Evolutionary conservation across 768 basidiomycete genomes (phyloP).

Genomic region (Collybia nuda): DNA sequence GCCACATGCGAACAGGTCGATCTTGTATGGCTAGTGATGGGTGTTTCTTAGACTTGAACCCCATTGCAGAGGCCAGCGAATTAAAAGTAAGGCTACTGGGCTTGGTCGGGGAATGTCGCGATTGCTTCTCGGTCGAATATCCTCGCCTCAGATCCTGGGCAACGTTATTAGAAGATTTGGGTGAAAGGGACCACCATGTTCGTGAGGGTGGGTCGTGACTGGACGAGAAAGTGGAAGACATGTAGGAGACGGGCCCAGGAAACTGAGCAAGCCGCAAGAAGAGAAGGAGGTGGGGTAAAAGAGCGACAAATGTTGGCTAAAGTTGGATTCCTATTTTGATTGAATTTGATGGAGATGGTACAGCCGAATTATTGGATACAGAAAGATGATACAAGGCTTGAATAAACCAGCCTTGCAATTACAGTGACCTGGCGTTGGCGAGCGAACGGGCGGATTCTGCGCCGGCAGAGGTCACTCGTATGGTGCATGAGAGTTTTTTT

Average conservation of each 20-base stretch:
- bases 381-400: not conserved
- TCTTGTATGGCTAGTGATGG: conserved; percentile 53
- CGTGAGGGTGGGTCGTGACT: conserved; percentile 32
- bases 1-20: conserved; percentile 22
- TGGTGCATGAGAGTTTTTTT: conserved; percentile 13
- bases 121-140: conserved; percentile 27
- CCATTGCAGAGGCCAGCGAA: conserved; percentile 59
- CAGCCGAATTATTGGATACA: conserved; percentile 5
- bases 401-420: conserved; percentile 7
- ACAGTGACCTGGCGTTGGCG: not conserved
- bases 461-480: conserved; percentile 6
- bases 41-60: conserved; percentile 63
- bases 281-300: conserved; percentile 5
- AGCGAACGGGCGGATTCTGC: too few species aligned
- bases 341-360: conserved; percentile 10
- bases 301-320: conserved; percentile 15
- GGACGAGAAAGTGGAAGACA: conserved; percentile 32
- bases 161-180: conserved; percentile 19
- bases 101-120: conserved; percentile 17
- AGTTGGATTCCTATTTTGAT: too few species aligned
- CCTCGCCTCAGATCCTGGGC: conserved; percentile 28
- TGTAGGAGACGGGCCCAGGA: conserved; percentile 9
- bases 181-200: conserved; percentile 46
- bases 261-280: too few species aligned
- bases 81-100: conserved; percentile 43